These are phyloP conservation scores for Bipolaris bicolor DNA, from an alignment of 2,329 filamentous ascomycete species.

Conservation along the genomic window DNA sequence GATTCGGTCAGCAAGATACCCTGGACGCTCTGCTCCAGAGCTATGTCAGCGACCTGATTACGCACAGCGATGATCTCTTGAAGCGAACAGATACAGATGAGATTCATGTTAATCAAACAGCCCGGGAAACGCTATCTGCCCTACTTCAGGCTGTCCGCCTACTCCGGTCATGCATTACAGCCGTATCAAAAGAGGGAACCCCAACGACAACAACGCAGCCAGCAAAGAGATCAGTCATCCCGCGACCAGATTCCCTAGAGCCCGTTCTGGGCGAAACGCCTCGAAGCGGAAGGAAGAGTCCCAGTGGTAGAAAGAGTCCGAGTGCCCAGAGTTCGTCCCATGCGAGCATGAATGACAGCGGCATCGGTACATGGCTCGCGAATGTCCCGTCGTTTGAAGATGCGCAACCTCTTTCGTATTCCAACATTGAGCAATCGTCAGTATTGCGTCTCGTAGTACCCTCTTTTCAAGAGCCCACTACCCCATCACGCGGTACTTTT, in stretches of 20 bases:
- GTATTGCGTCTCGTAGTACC: conserved; percentile 16
- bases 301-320: conserved; percentile 21
- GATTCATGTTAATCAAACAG: conserved; percentile 32
- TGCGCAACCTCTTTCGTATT: conserved; percentile 24
- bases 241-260: conserved; percentile 33
- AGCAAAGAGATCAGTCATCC: conserved; percentile 23
- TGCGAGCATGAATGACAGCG: conserved; percentile 20
- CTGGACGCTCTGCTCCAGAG: conserved; percentile 27
- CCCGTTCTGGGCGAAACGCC: conserved; percentile 28
- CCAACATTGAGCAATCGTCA: conserved; percentile 8
- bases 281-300: conserved; percentile 27
- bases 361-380: conserved; percentile 41
- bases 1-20: conserved; percentile 29
- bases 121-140: conserved; percentile 31
- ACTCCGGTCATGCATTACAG: conserved; percentile 34
- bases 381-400: conserved; percentile 34
- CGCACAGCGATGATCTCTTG: conserved; percentile 29
- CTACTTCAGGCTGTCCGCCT: conserved; percentile 32
- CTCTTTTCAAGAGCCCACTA: conserved; percentile 16
- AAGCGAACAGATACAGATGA: conserved; percentile 36
- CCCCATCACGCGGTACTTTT: conserved; percentile 37
- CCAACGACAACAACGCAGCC: conserved; percentile 12
- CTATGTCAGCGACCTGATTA: conserved; percentile 24
- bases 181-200: conserved; percentile 21
- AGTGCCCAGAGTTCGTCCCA: conserved; percentile 15